These are phyloP conservation scores for Acer campestre DNA, from an alignment of 345 rosid species.

Conservation along the genomic window DNA sequence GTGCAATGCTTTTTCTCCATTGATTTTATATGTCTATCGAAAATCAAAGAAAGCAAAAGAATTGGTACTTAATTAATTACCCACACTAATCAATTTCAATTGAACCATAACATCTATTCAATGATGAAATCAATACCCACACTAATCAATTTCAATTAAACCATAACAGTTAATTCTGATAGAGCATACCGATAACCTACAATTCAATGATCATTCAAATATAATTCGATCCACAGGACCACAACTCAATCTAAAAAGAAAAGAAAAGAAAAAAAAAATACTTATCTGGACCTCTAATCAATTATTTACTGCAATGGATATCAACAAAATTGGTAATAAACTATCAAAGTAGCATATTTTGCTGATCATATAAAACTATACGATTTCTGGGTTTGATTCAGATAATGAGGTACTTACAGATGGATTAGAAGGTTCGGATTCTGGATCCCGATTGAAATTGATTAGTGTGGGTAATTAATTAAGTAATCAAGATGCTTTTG, in stretches of 20 bases:
- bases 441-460: too few species aligned
- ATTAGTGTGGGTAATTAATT: too few species aligned
- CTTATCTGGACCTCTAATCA: not conserved
- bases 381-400: not conserved
- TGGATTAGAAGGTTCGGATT: conserved; percentile 75
- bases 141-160: too few species aligned
- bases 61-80: too few species aligned
- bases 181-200: not conserved
- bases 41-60: too few species aligned
- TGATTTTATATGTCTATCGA: too few species aligned
- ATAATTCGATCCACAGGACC: not conserved
- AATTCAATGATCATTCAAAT: not conserved
- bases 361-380: not conserved
- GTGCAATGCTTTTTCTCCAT: too few species aligned
- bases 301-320: not conserved
- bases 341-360: not conserved
- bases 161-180: not conserved
- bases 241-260: too few species aligned
- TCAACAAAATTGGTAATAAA: not conserved
- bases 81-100: too few species aligned
- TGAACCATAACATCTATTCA: too few species aligned
- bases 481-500: too few species aligned
- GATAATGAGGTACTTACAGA: conserved; percentile 46
- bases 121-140: too few species aligned
- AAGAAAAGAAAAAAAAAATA: not conserved